Evolutionary conservation across 495 filamentous ascomycete species (phyloP).

Genomic region (Neurospora tetrasperma): DNA sequence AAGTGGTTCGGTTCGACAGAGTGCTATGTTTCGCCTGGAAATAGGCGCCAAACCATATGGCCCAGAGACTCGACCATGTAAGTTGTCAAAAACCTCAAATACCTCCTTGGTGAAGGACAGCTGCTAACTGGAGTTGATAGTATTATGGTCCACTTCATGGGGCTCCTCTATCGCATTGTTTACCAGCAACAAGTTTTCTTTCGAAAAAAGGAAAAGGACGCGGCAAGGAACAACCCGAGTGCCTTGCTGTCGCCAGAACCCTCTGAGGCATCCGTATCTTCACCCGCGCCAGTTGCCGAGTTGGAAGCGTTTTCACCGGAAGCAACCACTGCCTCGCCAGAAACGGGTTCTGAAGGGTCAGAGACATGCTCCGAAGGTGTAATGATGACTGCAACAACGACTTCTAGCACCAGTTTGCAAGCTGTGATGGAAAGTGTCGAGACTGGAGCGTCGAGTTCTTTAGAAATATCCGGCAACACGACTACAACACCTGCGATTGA

Average conservation of each 20-base stretch:
- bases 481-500: neutral
- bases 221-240: neutral
- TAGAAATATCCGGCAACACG: neutral
- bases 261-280: neutral
- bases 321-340: neutral
- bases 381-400: neutral
- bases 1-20: slow-evolving; percentile 3
- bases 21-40: neutral
- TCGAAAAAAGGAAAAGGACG: neutral
- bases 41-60: slow-evolving; percentile 1
- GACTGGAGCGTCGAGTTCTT: neutral
- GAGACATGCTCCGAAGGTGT: neutral
- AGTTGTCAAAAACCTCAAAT: neutral
- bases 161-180: neutral
- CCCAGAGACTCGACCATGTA: slow-evolving; percentile 1
- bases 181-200: neutral
- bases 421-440: neutral
- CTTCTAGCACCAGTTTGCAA: neutral
- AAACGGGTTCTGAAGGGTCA: neutral
- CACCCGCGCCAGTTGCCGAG: neutral
- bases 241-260: neutral
- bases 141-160: neutral
- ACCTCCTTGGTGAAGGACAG: neutral
- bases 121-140: neutral
- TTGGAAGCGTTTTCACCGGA: neutral